Percentiles rank a stretch among this genome's conserved stretches.
phyloP scores from a whole-genome alignment of 257 asterid genomes.

The Marsdenia floribunda region DNA sequence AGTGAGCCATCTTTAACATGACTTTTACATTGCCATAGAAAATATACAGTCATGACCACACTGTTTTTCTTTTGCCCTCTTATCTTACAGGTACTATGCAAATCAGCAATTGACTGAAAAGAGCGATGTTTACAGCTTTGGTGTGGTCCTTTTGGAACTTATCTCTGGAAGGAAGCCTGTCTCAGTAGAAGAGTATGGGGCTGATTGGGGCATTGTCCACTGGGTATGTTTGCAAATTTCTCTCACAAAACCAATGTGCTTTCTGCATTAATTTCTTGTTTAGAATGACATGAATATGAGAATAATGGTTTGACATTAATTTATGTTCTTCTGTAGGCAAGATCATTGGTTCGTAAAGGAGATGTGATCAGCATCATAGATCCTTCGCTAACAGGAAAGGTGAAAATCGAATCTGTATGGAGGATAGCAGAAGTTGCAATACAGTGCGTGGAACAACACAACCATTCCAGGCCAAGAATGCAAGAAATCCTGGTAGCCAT shows the following conservation, averaged over 20 bases:
- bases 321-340: slow-evolving; percentile 44
- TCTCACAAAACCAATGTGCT: neutral
- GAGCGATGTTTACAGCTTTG: slow-evolving; percentile 94
- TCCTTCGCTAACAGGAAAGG: slow-evolving; percentile 50
- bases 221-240: slow-evolving; percentile 58
- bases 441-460: slow-evolving; percentile 83
- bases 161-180: slow-evolving; percentile 91
- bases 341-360: slow-evolving; percentile 86
- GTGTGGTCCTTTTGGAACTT: slow-evolving; percentile 89
- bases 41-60: neutral
- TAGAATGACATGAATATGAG: neutral
- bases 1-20: slow-evolving; percentile 40
- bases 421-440: slow-evolving; percentile 87
- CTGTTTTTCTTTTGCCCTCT: neutral
- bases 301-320: neutral
- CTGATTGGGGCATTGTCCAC: slow-evolving; percentile 97
- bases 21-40: neutral
- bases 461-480: slow-evolving; percentile 82
- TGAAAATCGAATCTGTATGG: slow-evolving; percentile 84
- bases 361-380: slow-evolving; percentile 83
- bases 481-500: slow-evolving; percentile 77
- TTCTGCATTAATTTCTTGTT: neutral
- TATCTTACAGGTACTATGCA: slow-evolving; percentile 71
- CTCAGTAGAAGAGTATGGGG: slow-evolving; percentile 73
- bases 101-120: slow-evolving; percentile 92